Percentiles rank a stretch among this genome's conserved stretches.
phyloP scores from a whole-genome alignment of 176 grass and related monocot species.

The Musa troglodytarum region DNA sequence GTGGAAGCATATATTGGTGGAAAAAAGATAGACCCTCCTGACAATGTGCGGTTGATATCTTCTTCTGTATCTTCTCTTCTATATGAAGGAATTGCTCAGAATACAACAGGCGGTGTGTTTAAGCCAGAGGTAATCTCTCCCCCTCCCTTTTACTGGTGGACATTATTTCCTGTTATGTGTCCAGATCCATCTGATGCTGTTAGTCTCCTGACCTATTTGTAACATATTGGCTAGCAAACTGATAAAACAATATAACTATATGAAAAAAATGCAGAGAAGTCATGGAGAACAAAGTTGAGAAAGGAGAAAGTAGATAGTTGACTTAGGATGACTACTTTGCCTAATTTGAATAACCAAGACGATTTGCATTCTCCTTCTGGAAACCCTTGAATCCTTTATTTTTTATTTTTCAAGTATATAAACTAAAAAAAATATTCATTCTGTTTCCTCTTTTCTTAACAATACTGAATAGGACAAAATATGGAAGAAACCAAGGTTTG shows the following conservation, averaged over 20 bases:
- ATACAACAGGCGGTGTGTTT: slow-evolving; percentile 85
- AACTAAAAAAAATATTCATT: no score
- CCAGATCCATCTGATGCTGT: not conserved
- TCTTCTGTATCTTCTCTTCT: slow-evolving; percentile 35
- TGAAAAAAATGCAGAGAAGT: not conserved
- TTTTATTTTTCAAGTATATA: no score
- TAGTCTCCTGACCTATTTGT: not conserved
- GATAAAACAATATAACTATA: not conserved
- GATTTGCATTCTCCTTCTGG: no score
- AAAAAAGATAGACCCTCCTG: slow-evolving; percentile 55
- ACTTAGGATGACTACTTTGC: not conserved
- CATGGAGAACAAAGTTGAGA: not conserved
- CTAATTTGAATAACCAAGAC: no score
- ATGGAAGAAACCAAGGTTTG: no score
- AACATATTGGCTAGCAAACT: not conserved
- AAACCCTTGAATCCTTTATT: no score
- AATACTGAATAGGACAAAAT: no score
- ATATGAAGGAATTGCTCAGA: slow-evolving; percentile 85
- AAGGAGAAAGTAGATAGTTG: not conserved
- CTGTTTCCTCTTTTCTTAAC: no score
- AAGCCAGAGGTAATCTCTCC: slow-evolving; percentile 43
- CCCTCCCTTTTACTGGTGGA: not conserved
- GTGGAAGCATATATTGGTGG: slow-evolving; percentile 68
- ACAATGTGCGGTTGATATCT: slow-evolving; percentile 49
- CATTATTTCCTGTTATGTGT: not conserved